A percentile compares a stretch with the other conserved stretches of the same genome.
Evolutionary conservation across 352 stramenopile species (phyloP).

Genomic region (Globisporangium cederbergense): DNA sequence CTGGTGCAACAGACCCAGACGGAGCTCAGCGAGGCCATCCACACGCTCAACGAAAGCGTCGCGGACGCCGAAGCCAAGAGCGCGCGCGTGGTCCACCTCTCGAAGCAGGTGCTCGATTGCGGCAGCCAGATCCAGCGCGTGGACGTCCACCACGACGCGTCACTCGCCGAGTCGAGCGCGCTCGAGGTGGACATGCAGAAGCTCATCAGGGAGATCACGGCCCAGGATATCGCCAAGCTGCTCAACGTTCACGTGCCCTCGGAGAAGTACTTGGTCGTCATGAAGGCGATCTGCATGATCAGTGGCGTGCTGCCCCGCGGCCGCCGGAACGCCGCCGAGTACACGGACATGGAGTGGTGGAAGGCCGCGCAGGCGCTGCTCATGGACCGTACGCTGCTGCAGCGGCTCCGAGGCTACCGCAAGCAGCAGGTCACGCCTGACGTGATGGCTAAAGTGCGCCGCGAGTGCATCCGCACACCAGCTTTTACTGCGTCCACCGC

Average conservation of each 20-base stretch:
- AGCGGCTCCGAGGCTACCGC: slow-evolving; percentile 49
- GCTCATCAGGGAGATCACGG: slow-evolving; percentile 66
- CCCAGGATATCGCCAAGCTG: slow-evolving; percentile 63
- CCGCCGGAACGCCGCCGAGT: slow-evolving; percentile 52
- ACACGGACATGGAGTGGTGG: slow-evolving; percentile 78
- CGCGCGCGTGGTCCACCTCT: slow-evolving; percentile 34
- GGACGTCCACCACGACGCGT: slow-evolving; percentile 41
- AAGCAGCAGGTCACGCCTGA: slow-evolving; percentile 51
- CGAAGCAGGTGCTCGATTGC: slow-evolving; percentile 54
- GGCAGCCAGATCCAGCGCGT: slow-evolving; percentile 50
- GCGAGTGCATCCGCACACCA: slow-evolving; percentile 56
- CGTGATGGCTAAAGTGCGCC: slow-evolving; percentile 73
- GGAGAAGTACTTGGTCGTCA: slow-evolving; percentile 47
- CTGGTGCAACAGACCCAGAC: slow-evolving; percentile 12
- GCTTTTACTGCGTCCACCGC: slow-evolving; percentile 35
- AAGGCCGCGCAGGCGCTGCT: slow-evolving; percentile 73
- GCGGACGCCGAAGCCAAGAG: slow-evolving; percentile 69
- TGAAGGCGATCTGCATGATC: slow-evolving; percentile 76
- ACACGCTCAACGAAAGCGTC: slow-evolving; percentile 64
- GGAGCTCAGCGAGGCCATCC: slow-evolving; percentile 44
- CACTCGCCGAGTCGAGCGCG: slow-evolving; percentile 41
- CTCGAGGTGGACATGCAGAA: slow-evolving; percentile 60
- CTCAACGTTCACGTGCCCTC: slow-evolving; percentile 57
- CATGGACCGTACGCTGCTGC: slow-evolving; percentile 71
- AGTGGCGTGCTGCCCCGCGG: slow-evolving; percentile 54